Evolutionary conservation across 768 basidiomycete species (phyloP), one percentile per base, ranked within the genome.

Genomic region (Boletus sensibilis): DNA sequence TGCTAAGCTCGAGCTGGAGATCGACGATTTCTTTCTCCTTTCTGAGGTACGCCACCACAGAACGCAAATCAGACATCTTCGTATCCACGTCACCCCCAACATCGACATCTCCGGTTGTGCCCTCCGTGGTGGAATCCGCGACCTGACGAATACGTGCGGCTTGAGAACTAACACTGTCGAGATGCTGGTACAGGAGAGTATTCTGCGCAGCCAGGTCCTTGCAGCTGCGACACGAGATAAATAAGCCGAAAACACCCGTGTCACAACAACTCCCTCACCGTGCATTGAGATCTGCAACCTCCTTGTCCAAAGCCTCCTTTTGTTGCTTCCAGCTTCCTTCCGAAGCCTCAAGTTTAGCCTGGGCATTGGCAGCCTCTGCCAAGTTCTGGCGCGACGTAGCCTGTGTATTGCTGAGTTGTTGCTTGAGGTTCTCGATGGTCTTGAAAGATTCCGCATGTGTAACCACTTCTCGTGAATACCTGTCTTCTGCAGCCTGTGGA

Each of bases 1-100:
- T 84, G 77, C 86, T 81, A 46, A 94, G 82, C 64, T 94, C 90
- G 25, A 92, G 78, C 60, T 94, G 91, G 33, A 94, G 80, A 62
- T 95, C 92, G 43, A 91, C 87, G 50, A 95, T 92, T 68, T 94
- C 92, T 73, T 95, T 94, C 78, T 94, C 93, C 66, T 88, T 92
- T 40, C 93, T 82, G 34, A 95, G 75, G 71, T 90, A 94, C 3
- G 85, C 80, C 41, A 94, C 85, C 27, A 93, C 87, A 18, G 87
- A 82, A 29, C 88, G 87, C 21, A 93, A 73, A 60, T 92, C 90
- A 0, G 86, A 77, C 11, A 90, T 60, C 66, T 90, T 87, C 2
- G 78, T 77, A 59, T 90, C 88, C 4, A 75, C 64, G 56, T 86
- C 84, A 18, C 78, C 83, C 10, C 72, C 55, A 0, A 71, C 64